phyloP scores from a whole-genome alignment of 345 rosid species.

The Balakata baccata region DNA sequence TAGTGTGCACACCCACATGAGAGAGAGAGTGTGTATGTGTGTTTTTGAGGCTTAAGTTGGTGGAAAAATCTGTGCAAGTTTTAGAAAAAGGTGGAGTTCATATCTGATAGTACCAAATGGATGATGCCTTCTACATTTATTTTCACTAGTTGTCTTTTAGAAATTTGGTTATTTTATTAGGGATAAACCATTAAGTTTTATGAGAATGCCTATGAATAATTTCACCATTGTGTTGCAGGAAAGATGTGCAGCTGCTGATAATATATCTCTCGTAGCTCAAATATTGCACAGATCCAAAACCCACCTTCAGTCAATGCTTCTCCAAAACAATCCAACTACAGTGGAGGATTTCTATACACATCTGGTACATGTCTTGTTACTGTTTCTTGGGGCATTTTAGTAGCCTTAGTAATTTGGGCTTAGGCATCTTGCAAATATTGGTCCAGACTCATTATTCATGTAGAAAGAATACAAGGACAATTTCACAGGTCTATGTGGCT shows the following conservation, averaged over 20 bases:
- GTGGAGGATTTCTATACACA: conserved; percentile 86
- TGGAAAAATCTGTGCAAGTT: not conserved
- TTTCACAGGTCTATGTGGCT: not conserved
- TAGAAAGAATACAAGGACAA: not conserved
- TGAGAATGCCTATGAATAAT: conserved; percentile 10
- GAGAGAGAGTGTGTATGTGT: not conserved
- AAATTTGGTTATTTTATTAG: not conserved
- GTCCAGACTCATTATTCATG: not conserved
- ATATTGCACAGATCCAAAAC: conserved; percentile 80
- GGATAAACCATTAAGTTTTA: not conserved
- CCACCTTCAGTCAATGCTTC: conserved; percentile 90
- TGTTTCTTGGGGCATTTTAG: not conserved
- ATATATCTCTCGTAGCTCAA: conserved; percentile 75
- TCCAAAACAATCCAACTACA: conserved; percentile 63
- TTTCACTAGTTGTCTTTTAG: conserved; percentile 3
- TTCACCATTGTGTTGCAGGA: conserved; percentile 59
- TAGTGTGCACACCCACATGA: not conserved
- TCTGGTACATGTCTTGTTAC: conserved; percentile 49
- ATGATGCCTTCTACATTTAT: conserved; percentile 9
- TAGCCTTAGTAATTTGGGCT: not conserved
- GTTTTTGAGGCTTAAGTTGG: not conserved
- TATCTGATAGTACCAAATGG: not conserved
- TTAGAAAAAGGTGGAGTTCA: not conserved
- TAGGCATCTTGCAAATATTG: not conserved
- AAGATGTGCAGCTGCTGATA: conserved; percentile 88